phyloP scores from a whole-genome alignment of 192 early-diverging fungal genomes.

The Coemansia sp. region DNA sequence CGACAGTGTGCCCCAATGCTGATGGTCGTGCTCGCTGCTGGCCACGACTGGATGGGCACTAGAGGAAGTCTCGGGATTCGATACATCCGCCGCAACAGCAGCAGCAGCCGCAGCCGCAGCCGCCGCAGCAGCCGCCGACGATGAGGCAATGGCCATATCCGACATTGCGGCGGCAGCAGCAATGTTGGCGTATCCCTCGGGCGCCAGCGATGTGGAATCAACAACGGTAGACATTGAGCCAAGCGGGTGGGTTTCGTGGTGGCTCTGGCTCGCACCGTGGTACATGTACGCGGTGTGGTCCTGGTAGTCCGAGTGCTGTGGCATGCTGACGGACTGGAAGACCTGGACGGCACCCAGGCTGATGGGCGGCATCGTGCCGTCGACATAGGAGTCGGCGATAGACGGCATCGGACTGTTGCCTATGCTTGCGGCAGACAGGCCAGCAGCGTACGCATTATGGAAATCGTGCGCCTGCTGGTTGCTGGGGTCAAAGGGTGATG shows the following conservation, averaged over 20 bases:
- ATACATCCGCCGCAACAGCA: not conserved
- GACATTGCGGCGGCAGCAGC: slow-evolving; percentile 16
- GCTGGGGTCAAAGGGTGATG: slow-evolving; percentile 32
- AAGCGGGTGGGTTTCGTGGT: not conserved
- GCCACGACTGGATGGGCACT: not conserved
- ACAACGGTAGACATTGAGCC: slow-evolving; percentile 4
- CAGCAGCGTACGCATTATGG: slow-evolving; percentile 9
- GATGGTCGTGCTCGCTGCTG: not conserved
- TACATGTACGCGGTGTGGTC: not conserved
- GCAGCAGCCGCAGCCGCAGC: not conserved
- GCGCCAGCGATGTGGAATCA: slow-evolving; percentile 6
- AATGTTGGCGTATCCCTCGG: slow-evolving; percentile 18
- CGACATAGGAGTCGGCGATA: slow-evolving; percentile 16
- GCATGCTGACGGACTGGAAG: slow-evolving; percentile 17
- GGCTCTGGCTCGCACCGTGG: slow-evolving; percentile 4
- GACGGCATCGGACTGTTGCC: slow-evolving; percentile 13
- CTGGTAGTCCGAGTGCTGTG: slow-evolving; percentile 4
- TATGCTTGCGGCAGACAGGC: not conserved
- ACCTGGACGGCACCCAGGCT: slow-evolving; percentile 18
- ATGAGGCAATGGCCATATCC: not conserved
- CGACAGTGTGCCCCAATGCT: not conserved
- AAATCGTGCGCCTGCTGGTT: slow-evolving; percentile 19
- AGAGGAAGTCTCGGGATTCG: not conserved
- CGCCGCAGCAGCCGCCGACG: not conserved
- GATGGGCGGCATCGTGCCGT: slow-evolving; percentile 16